These are phyloP conservation scores for Talaromyces sp. DNA, from an alignment of 2,329 filamentous ascomycete species.

Conservation along the genomic window DNA sequence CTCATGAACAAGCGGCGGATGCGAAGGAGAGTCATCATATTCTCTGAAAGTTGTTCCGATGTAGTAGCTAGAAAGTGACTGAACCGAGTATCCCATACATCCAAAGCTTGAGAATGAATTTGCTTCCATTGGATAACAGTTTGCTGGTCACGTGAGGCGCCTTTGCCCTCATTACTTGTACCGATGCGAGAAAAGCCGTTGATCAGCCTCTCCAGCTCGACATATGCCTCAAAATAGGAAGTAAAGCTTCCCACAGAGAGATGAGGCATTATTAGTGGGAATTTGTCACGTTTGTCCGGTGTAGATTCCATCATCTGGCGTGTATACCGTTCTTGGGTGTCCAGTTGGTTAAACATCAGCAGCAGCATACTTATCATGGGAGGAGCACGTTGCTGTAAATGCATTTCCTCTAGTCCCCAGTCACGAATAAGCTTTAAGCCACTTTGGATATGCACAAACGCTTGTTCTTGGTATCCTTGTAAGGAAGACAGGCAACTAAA, in stretches of 20 bases:
- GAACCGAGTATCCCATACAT: background rate
- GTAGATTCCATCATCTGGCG: background rate
- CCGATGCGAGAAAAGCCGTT: background rate
- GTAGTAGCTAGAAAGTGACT: background rate
- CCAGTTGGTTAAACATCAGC: slow-evolving; percentile 1
- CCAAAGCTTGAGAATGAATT: background rate
- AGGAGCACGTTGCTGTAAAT: background rate
- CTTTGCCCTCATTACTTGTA: background rate
- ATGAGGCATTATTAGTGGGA: background rate
- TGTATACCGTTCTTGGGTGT: background rate
- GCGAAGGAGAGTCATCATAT: background rate
- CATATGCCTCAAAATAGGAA: background rate
- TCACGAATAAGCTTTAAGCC: slow-evolving; percentile 2
- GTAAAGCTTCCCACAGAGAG: background rate
- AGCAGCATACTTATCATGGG: background rate
- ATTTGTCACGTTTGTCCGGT: background rate
- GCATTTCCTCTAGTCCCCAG: background rate
- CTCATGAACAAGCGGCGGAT: background rate
- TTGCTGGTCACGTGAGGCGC: background rate
- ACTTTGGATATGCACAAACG: background rate
- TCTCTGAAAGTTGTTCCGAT: background rate
- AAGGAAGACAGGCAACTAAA: slow-evolving; percentile 1
- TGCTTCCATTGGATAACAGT: background rate
- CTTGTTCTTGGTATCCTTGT: background rate
- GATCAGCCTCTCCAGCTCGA: background rate